Percentiles rank a stretch among this genome's conserved stretches.
Conservation (phyloP, 176 grass and related monocot species). For the Eragrostis curvula region DNA sequence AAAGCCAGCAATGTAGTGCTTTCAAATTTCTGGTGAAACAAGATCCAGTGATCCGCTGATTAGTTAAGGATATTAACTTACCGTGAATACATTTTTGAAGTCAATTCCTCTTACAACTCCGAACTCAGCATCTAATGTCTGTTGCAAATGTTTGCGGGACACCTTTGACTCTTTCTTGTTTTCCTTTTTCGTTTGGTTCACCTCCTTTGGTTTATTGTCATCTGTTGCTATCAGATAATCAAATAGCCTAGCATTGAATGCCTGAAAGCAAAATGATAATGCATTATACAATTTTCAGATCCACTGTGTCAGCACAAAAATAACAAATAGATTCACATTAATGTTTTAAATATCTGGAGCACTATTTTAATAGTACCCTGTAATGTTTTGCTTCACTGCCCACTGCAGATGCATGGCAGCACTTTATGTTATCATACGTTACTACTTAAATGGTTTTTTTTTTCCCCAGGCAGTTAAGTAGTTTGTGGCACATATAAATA, state of each 20-base stretch:
- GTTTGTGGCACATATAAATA: slow-evolving; percentile 16
- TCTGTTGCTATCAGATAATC: slow-evolving; percentile 98
- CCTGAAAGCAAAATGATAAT: slow-evolving; percentile 52
- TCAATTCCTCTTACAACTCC: slow-evolving; percentile 96
- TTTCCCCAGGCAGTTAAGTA: background rate
- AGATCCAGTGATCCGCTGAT: slow-evolving; percentile 11
- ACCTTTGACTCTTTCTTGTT: slow-evolving; percentile 52
- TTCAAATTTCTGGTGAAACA: background rate
- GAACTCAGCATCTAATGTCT: slow-evolving; percentile 84
- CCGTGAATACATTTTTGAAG: slow-evolving; percentile 97
- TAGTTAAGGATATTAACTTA: slow-evolving; percentile 52
- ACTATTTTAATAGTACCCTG: slow-evolving; percentile 24
- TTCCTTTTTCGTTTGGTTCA: slow-evolving; percentile 59
- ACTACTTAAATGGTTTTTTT: background rate
- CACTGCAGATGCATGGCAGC: background rate
- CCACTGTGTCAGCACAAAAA: slow-evolving; percentile 5
- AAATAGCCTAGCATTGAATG: slow-evolving; percentile 96
- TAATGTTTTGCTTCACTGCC: slow-evolving; percentile 4
- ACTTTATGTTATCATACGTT: background rate
- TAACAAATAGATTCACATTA: background rate
- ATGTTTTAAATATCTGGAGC: slow-evolving; percentile 2
- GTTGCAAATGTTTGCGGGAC: slow-evolving; percentile 63
- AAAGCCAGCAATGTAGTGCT: background rate
- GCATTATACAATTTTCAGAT: slow-evolving; percentile 9
- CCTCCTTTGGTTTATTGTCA: slow-evolving; percentile 67